A percentile compares a stretch with the other conserved stretches of the same genome.
Conservation (phyloP, 805 yeast species). For the Candida ovalis region DNA sequence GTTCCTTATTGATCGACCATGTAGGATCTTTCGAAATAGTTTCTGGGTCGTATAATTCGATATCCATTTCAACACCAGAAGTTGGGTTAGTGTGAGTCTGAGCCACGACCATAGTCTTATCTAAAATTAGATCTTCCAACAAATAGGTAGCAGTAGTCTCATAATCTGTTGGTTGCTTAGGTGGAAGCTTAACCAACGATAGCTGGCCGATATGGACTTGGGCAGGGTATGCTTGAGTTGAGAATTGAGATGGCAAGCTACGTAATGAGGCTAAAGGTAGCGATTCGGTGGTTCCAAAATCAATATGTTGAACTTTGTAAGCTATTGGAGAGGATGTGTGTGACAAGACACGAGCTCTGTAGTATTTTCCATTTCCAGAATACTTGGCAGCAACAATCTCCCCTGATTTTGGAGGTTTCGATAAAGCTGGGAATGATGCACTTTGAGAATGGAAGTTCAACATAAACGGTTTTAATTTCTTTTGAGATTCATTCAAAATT, state of each 20-base stretch:
- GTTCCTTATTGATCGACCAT: slow-evolving; percentile 56
- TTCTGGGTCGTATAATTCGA: slow-evolving; percentile 53
- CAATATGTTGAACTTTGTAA: slow-evolving; percentile 55
- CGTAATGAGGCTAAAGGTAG: slow-evolving; percentile 45
- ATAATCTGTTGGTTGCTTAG: slow-evolving; percentile 51
- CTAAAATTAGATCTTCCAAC: slow-evolving; percentile 50
- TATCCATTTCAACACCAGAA: slow-evolving; percentile 43
- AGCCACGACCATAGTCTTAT: slow-evolving; percentile 51
- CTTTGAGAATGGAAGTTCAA: slow-evolving; percentile 39
- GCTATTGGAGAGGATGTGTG: slow-evolving; percentile 41
- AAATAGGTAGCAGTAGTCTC: slow-evolving; percentile 49
- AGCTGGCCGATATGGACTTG: slow-evolving; percentile 56
- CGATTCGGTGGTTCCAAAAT: slow-evolving; percentile 52
- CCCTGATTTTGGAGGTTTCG: slow-evolving; percentile 43
- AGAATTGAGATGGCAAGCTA: slow-evolving; percentile 49
- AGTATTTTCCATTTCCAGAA: slow-evolving; percentile 49
- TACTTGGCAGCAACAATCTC: slow-evolving; percentile 55
- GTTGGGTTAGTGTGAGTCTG: slow-evolving; percentile 39
- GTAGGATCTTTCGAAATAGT: slow-evolving; percentile 49
- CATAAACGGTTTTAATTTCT: slow-evolving; percentile 42
- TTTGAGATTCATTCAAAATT: slow-evolving; percentile 35
- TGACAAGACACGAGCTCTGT: slow-evolving; percentile 52
- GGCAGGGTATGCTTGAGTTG: slow-evolving; percentile 36
- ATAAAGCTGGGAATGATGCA: slow-evolving; percentile 33
- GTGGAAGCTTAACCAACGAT: slow-evolving; percentile 55